phyloP scores from a whole-genome alignment of 2,329 filamentous ascomycete species.

The Xylaria sp. region DNA sequence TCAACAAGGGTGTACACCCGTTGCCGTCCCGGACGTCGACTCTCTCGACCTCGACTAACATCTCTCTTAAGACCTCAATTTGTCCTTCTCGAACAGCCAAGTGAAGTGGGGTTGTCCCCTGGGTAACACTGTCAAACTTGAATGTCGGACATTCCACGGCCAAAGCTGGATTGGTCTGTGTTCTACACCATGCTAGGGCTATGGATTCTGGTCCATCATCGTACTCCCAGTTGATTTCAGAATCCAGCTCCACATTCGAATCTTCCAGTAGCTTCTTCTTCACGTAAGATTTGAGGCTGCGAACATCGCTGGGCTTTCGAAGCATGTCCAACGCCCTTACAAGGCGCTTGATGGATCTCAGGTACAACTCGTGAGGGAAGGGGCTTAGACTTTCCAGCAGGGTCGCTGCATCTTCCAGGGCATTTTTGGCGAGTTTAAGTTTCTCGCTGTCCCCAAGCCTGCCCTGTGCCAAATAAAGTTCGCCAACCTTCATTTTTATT shows the following conservation, averaged over 20 bases:
- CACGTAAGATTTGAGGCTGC: not conserved
- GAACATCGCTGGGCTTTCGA: not conserved
- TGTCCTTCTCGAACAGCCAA: constrained; percentile 1
- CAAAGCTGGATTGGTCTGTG: constrained; percentile 2
- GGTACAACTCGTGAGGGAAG: constrained; percentile 1
- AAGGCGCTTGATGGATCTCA: not conserved
- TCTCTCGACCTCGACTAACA: constrained; percentile 7
- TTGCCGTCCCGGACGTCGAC: not conserved
- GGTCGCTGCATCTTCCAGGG: not conserved
- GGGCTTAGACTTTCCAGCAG: not conserved
- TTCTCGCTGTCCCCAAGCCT: not conserved
- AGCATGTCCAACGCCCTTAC: not conserved
- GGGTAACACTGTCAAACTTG: not conserved
- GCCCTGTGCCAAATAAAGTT: not conserved
- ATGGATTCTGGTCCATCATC: not conserved
- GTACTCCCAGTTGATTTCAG: not conserved
- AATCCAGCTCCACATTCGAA: not conserved
- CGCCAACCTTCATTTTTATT: constrained; percentile 7
- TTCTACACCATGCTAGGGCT: constrained; percentile 3
- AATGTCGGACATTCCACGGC: not conserved
- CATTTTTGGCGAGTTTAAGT: not conserved
- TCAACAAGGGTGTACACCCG: constrained; percentile 2
- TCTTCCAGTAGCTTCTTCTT: not conserved
- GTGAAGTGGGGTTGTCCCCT: constrained; percentile 5
- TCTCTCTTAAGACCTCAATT: constrained; percentile 1